A percentile compares a stretch with the other conserved stretches of the same genome.
These are phyloP conservation scores for Tremella yokohamensis DNA, from an alignment of 768 basidiomycete species.

Conservation along the genomic window DNA sequence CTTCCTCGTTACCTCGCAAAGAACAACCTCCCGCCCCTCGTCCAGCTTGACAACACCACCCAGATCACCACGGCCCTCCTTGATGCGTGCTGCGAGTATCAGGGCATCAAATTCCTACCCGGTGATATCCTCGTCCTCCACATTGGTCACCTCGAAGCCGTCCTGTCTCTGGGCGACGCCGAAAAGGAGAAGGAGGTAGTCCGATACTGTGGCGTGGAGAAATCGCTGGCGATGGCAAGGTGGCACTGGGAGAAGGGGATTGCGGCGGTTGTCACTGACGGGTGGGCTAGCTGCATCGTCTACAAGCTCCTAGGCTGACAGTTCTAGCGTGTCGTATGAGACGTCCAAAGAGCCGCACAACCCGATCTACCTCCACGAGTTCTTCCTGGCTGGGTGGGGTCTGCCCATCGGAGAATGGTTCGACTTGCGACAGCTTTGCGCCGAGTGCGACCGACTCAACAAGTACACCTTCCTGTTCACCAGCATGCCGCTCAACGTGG, in stretches of 20 bases:
- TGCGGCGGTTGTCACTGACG: slow-evolving; percentile 26
- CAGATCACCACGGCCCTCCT: slow-evolving; percentile 13
- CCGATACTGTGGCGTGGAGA: slow-evolving; percentile 16
- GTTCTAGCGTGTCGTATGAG: no score
- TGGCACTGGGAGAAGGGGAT: slow-evolving; percentile 37
- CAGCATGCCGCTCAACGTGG: slow-evolving; percentile 14
- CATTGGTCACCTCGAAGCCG: slow-evolving; percentile 24
- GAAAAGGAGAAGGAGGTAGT: slow-evolving; percentile 7
- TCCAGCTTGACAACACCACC: slow-evolving; percentile 12
- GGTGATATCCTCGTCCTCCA: slow-evolving; percentile 14
- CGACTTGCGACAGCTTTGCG: neutral
- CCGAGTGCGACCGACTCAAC: slow-evolving; percentile 11
- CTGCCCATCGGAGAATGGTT: slow-evolving; percentile 14
- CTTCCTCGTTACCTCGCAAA: slow-evolving; percentile 8
- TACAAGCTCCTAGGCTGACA: no score
- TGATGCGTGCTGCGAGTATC: slow-evolving; percentile 8
- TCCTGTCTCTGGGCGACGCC: slow-evolving; percentile 11
- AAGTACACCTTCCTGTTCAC: slow-evolving; percentile 14
- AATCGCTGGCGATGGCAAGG: slow-evolving; percentile 9
- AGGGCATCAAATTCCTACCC: slow-evolving; percentile 8
- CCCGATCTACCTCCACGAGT: slow-evolving; percentile 1
- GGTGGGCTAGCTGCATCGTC: slow-evolving; percentile 11
- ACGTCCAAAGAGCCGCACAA: no score
- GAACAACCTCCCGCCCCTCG: neutral
- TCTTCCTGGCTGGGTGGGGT: slow-evolving; percentile 12